These are phyloP conservation scores for Porphyrellus cyaneotinctus DNA, from an alignment of 768 basidiomycete genomes.

Conservation along the genomic window DNA sequence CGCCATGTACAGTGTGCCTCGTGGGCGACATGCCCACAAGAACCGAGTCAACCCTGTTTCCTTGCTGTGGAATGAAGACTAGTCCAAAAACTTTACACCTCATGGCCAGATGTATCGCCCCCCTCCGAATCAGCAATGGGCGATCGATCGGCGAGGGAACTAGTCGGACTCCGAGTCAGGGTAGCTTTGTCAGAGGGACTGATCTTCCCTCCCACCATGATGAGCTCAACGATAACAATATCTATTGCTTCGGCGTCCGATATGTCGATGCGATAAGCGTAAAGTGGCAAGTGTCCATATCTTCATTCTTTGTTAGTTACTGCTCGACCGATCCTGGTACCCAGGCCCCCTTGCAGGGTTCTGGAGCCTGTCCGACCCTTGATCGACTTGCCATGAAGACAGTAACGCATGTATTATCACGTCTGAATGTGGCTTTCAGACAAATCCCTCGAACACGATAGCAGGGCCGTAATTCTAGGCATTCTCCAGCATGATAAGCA, in stretches of 20 bases:
- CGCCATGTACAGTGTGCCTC: slow-evolving; percentile 6
- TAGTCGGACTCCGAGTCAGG: neutral
- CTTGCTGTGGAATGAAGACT: neutral
- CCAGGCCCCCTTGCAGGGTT: neutral
- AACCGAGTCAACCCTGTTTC: neutral
- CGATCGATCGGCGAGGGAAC: slow-evolving; percentile 3
- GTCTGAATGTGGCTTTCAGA: no score
- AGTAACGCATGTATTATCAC: neutral
- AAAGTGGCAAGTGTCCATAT: no score
- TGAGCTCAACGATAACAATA: no score
- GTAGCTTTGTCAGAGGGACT: no score
- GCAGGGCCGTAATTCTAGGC: no score
- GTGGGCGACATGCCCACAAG: slow-evolving; percentile 13
- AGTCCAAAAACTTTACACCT: slow-evolving; percentile 8
- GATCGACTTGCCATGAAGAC: neutral
- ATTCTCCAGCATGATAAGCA: no score
- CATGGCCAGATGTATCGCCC: slow-evolving; percentile 1
- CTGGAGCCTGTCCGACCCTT: neutral
- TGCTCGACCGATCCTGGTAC: neutral
- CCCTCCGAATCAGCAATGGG: neutral
- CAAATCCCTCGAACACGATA: no score
- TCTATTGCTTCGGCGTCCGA: no score
- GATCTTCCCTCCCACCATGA: no score
- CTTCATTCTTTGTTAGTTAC: no score
- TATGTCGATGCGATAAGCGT: no score